Evolutionary conservation across 106 monocot genomes (phyloP), one percentile per base, ranked within the genome.

Genomic region (Allium cepa): DNA sequence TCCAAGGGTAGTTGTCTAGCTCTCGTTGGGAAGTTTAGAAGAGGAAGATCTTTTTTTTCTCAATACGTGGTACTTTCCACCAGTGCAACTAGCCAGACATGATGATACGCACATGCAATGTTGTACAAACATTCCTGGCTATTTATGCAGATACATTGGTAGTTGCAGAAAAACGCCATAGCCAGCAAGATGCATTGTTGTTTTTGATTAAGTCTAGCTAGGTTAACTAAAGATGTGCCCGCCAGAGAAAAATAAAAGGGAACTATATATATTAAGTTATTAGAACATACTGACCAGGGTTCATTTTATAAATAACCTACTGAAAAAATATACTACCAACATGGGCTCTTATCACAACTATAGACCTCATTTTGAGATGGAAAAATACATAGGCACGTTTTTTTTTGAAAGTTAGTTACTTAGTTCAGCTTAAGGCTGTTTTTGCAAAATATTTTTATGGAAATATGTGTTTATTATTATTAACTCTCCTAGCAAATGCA

Each of bases 61-160:
- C n/a, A 50, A 84, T 75, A 22, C 78, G 62, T 36, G 92, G 88
- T 9, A 92, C 92, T 73, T 87, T 89, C 89, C 26, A 92, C 92
- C 53, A 97, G 68, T 16, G 97, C 92, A 17, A 82, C 82, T 22
- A 89, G 82, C 57, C 97, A 92, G 13, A 97, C 89, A 74, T 87
- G 84, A 26, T 97, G 97, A 64, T 75, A 97, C 69, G 97, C 97
- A 51, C 97, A 74, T 4, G 92, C 92, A 27, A 99, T 50, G 53
- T 99, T 99, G 64, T 92, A 99, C 26, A 90, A 63, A 9, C 86
- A 84, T 82, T 99, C 97, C 96, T 95, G 81, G 69, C 86, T 92
- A 50, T 87, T 81, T 60, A 80, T 74, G 61, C 88, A 99, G 61
- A 99, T 66, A 26, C 75, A 74, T 28, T 87, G 68, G 70, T 89